Conservation (phyloP, 1,139 yeast species). For the Geotrichum fermentans region DNA sequence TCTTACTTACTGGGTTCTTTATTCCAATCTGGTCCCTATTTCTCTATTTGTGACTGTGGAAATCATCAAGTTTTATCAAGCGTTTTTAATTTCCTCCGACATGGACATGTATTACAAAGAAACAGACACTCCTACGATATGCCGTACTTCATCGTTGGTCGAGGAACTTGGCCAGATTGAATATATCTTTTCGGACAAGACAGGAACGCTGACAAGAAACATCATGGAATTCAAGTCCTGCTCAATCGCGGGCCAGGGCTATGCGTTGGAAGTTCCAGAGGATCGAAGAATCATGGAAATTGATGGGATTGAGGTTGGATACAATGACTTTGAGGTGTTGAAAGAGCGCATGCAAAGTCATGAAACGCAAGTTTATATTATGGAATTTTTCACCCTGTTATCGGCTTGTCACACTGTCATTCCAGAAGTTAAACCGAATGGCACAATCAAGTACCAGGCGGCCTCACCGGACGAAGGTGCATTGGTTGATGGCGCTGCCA, state of each 20-base stretch:
- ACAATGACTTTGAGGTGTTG: constrained; percentile 64
- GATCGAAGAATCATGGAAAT: constrained; percentile 66
- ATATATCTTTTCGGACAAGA: constrained; percentile 85
- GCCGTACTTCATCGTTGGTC: constrained; percentile 88
- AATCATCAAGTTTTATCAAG: constrained; percentile 90
- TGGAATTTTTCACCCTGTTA: constrained; percentile 74
- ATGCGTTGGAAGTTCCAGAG: constrained; percentile 85
- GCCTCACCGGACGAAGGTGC: constrained; percentile 99
- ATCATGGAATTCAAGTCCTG: constrained; percentile 96
- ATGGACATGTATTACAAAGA: constrained; percentile 85
- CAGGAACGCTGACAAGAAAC: constrained; percentile 88
- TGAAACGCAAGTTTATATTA: constrained; percentile 57
- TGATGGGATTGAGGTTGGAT: constrained; percentile 82
- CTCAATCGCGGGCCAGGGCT: constrained; percentile 87
- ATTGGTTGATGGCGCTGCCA: constrained; percentile 91
- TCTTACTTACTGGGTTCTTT: constrained; percentile 90
- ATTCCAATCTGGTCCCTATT: constrained; percentile 92
- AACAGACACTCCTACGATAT: constrained; percentile 90
- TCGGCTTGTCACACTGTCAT: constrained; percentile 97
- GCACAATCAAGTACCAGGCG: constrained; percentile 81
- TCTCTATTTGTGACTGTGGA: constrained; percentile 87
- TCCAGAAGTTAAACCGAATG: constrained; percentile 63
- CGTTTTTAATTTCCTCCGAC: constrained; percentile 88
- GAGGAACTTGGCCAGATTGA: constrained; percentile 96
- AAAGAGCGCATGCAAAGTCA: constrained; percentile 46